phyloP scores from a whole-genome alignment of 1,139 yeast species.

The Kodamaea plutei region DNA sequence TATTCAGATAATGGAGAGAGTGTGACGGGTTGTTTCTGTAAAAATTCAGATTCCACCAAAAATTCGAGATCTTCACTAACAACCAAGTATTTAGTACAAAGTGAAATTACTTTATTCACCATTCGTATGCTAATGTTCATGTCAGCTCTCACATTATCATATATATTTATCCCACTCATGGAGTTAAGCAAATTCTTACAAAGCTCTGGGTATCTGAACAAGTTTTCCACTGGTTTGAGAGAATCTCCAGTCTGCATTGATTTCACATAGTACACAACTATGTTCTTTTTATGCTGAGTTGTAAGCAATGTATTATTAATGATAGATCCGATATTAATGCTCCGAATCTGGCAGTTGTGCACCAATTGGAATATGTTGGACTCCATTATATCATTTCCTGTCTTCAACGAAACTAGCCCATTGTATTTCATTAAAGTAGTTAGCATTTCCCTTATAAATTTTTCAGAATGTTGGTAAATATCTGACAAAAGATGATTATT shows the following conservation, averaged over 20 bases:
- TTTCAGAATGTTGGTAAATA: slow-evolving; percentile 10
- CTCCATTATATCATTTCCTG: slow-evolving; percentile 1
- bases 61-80: not conserved
- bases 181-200: slow-evolving; percentile 7
- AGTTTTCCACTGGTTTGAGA: slow-evolving; percentile 7
- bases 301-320: slow-evolving; percentile 3
- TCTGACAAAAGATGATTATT: slow-evolving; percentile 12
- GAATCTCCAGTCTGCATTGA: not conserved
- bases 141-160: slow-evolving; percentile 5
- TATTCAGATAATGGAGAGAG: no score
- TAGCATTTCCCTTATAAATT: slow-evolving; percentile 9
- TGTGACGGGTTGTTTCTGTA: not conserved
- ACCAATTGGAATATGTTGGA: slow-evolving; percentile 16
- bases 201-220: slow-evolving; percentile 7
- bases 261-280: slow-evolving; percentile 5
- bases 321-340: slow-evolving; percentile 15
- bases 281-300: slow-evolving; percentile 2
- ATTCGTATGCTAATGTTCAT: slow-evolving; percentile 4
- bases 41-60: not conserved
- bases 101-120: slow-evolving; percentile 4
- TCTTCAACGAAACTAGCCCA: slow-evolving; percentile 7
- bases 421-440: slow-evolving; percentile 6
- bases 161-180: not conserved
- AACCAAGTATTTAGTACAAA: slow-evolving; percentile 3
- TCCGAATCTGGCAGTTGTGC: slow-evolving; percentile 14